A percentile compares a stretch with the other conserved stretches of the same genome.
phyloP scores from a whole-genome alignment of 495 filamentous ascomycete genomes.

The Thermochaetoides thermophila region DNA sequence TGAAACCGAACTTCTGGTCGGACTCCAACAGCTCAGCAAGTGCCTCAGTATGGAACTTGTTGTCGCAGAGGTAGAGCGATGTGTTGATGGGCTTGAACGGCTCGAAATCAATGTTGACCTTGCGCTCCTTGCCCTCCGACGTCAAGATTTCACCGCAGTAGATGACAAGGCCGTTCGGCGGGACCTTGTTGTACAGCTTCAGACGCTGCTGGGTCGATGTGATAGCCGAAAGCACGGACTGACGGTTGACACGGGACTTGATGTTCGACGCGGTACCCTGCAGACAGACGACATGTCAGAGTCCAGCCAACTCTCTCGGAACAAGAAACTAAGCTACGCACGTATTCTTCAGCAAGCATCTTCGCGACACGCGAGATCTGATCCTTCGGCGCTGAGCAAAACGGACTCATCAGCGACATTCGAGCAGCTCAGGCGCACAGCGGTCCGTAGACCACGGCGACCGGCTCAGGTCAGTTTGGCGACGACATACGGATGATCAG shows the following conservation, averaged over 20 bases:
- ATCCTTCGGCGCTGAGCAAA: constrained; percentile 71
- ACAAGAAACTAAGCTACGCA: too few species aligned
- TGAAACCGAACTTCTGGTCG: constrained; percentile 98
- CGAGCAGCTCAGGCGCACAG: constrained; percentile 5
- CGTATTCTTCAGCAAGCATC: constrained; percentile 99
- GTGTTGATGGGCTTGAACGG: constrained; percentile 99
- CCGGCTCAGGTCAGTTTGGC: not conserved
- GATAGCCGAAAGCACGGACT: constrained; percentile 93
- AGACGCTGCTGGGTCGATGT: constrained; percentile 97
- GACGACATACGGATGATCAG: constrained; percentile 80
- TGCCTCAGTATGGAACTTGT: constrained; percentile 98
- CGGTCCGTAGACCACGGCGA: constrained; percentile 3
- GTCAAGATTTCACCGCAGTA: constrained; percentile 99
- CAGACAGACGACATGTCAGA: too few species aligned
- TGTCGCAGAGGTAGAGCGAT: constrained; percentile 96
- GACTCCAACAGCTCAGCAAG: constrained; percentile 92
- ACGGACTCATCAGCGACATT: constrained; percentile 6
- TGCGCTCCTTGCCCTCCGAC: constrained; percentile 91
- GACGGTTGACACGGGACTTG: constrained; percentile 96
- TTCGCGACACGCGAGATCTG: constrained; percentile 91
- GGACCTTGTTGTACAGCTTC: constrained; percentile 97
- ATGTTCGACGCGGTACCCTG: constrained; percentile 97
- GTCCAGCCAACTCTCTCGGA: too few species aligned
- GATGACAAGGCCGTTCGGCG: constrained; percentile 89
- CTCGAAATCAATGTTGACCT: constrained; percentile 99